A percentile compares a stretch with the other conserved stretches of the same genome.
Conservation (phyloP, 768 basidiomycete species). For the Mycena vitilis region DNA sequence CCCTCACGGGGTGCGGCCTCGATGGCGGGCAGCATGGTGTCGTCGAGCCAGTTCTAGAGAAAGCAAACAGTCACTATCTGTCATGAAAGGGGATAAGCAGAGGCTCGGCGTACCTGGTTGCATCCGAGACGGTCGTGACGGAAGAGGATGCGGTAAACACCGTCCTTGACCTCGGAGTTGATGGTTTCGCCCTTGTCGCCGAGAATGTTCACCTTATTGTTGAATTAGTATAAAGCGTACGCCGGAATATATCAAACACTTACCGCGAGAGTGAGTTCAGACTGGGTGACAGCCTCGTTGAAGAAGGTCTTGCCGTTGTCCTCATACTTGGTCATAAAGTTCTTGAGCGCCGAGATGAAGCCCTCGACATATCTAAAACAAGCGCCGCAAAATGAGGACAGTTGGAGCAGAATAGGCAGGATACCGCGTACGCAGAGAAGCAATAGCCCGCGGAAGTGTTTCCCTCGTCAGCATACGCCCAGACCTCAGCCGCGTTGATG, state of each 20-base stretch:
- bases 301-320: slow-evolving; percentile 52
- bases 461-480: slow-evolving; percentile 46
- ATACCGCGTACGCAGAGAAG: slow-evolving; percentile 40
- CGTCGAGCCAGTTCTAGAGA: slow-evolving; percentile 35
- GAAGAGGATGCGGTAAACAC: slow-evolving; percentile 55
- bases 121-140: slow-evolving; percentile 45
- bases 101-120: slow-evolving; percentile 35
- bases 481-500: slow-evolving; percentile 50
- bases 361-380: slow-evolving; percentile 50
- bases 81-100: background rate
- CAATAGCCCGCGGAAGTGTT: slow-evolving; percentile 40
- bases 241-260: slow-evolving; percentile 7
- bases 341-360: slow-evolving; percentile 47
- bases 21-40: slow-evolving; percentile 46
- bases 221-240: background rate
- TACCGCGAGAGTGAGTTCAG: slow-evolving; percentile 48
- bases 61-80: background rate
- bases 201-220: slow-evolving; percentile 16
- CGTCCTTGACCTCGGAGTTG: slow-evolving; percentile 50
- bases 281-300: slow-evolving; percentile 50
- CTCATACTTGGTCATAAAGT: slow-evolving; percentile 46
- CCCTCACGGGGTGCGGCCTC: slow-evolving; percentile 48
- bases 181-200: slow-evolving; percentile 46
- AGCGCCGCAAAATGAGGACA: background rate
- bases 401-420: background rate